Evolutionary conservation across 2,329 filamentous ascomycete genomes (phyloP), one percentile per base, ranked within the genome.

Genomic region (Teratosphaeria viscida): DNA sequence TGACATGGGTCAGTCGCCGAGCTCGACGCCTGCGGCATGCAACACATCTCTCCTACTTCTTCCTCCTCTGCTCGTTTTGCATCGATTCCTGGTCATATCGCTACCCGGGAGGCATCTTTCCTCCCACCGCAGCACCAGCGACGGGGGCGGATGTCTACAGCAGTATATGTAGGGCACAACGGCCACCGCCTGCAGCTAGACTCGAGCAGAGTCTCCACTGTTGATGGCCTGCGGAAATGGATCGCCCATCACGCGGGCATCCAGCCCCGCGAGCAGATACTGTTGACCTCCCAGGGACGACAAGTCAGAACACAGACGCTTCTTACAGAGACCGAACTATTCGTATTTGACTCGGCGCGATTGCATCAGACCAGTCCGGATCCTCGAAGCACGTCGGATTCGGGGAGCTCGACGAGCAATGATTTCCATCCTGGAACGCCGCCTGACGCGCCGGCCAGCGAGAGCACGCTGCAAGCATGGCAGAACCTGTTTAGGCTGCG

Each of bases 101-200:
- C 16, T 49, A 49, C 43, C 23, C 8, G 19, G 43, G 43, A 23
- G 43, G 43, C n/a, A 10, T 8, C 43, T 23, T 19, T 49, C 43
- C 43, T 49, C 43, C 16, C 43, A 49, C 19, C 43, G 43, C n/a
- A 19, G 8, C 43, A n/a, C 19, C 43, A 49, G 43, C 43, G 43
- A 49, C 43, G 43, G 43, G 43, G n/a, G 43, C 83, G 80, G 77
- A 95, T 95, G 90, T 88, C 89, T 79, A 84, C 92, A 74, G 85
- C 90, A 78, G 86, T 96, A 76, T 89, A 90, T 80, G 87, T 96
- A 73, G 91, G 90, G 82, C 92, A 95, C 78, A 91, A 89, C 76
- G 92, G 92, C 80, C 87, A 90, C 81, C 87, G 87, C 77, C 82
- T 96, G 72, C 82, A 86, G 74, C 83, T 89, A 74, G 89, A 95